Percentiles rank a stretch among this genome's conserved stretches.
phyloP scores from a whole-genome alignment of 305 asterid species.

The Fraxinus albicans region DNA sequence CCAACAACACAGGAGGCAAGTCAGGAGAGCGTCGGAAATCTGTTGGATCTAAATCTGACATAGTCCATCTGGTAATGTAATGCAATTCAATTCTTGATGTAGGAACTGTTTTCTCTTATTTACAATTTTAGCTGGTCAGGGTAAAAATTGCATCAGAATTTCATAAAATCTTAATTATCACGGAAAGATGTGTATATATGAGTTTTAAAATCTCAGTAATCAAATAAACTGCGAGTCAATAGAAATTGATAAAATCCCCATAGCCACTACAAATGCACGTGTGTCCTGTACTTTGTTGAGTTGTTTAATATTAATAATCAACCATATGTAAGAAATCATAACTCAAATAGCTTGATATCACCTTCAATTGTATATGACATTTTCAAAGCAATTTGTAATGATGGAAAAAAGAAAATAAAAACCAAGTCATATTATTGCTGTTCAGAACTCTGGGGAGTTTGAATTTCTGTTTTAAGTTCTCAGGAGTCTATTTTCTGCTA shows the following conservation, averaged over 20 bases:
- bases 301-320: background rate
- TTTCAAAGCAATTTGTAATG: background rate
- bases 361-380: background rate
- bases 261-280: background rate
- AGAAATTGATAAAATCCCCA: background rate
- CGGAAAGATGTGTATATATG: background rate
- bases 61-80: conserved; percentile 76
- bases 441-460: background rate
- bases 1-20: conserved; percentile 61
- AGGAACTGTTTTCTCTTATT: background rate
- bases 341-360: background rate
- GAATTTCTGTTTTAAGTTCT: background rate
- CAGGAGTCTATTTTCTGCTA: background rate
- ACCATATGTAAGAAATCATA: background rate
- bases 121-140: background rate
- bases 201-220: background rate
- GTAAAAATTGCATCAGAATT: background rate
- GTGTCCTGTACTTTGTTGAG: background rate
- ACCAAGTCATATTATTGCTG: background rate
- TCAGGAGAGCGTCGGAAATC: conserved; percentile 84
- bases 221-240: background rate
- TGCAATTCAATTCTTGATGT: conserved; percentile 12
- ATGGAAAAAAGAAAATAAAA: background rate
- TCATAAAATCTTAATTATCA: background rate
- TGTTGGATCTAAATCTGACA: conserved; percentile 84